A percentile compares a stretch with the other conserved stretches of the same genome.
These are phyloP conservation scores for Backusella tarrabulga DNA, from an alignment of 192 early-diverging fungal genomes.

Conservation along the genomic window DNA sequence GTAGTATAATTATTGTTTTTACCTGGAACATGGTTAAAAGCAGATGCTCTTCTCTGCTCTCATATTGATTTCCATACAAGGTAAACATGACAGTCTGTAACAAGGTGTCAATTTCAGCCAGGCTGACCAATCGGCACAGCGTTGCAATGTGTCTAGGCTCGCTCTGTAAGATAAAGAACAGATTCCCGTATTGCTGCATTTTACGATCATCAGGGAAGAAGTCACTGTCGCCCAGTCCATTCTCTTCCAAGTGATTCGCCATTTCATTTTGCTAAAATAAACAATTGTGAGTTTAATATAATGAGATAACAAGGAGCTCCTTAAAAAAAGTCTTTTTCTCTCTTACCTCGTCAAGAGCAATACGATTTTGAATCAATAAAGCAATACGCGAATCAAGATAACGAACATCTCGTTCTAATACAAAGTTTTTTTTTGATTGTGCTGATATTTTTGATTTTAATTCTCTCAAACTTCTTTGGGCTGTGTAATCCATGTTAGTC, in stretches of 20 bases:
- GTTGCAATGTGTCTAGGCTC: constrained; percentile 91
- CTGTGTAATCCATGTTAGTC: constrained; percentile 37
- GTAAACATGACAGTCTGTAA: constrained; percentile 97
- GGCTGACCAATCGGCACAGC: constrained; percentile 77
- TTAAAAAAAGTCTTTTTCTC: background rate
- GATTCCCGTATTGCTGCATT: constrained; percentile 85
- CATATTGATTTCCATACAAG: constrained; percentile 95
- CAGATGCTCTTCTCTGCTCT: constrained; percentile 93
- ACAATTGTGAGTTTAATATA: background rate
- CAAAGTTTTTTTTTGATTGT: constrained; percentile 96
- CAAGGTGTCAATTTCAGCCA: constrained; percentile 91
- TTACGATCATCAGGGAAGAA: constrained; percentile 79
- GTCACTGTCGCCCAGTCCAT: constrained; percentile 34
- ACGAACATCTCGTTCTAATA: constrained; percentile 91
- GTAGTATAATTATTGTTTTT: background rate
- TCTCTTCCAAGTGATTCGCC: constrained; percentile 70
- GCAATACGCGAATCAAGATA: constrained; percentile 93
- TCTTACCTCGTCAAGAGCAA: constrained; percentile 85
- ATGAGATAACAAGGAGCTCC: background rate
- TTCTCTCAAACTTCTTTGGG: constrained; percentile 83
- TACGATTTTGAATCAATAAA: constrained; percentile 90
- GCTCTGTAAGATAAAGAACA: constrained; percentile 89
- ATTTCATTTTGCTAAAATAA: constrained; percentile 72
- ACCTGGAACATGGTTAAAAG: constrained; percentile 96
- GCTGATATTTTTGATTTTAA: constrained; percentile 90